Evolutionary conservation across 768 basidiomycete genomes (phyloP), one percentile per base, ranked within the genome.

Genomic region (Lactifluus echinatus): DNA sequence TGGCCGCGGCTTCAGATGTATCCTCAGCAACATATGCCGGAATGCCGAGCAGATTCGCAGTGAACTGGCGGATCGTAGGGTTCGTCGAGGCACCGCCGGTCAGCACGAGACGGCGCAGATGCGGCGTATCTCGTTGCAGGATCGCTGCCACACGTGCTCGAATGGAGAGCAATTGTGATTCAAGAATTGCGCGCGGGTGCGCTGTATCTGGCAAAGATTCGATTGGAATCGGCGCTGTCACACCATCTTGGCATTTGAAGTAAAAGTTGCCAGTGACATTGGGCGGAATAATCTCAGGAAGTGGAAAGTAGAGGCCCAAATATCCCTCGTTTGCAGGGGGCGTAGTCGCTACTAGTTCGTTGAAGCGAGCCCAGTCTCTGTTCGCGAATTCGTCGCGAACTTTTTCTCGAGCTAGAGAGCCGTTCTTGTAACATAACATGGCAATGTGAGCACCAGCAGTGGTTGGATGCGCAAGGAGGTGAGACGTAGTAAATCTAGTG

Each of bases 401-500:
- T 61, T 84, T 78, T 66, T 92, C 86, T 43, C 92, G 80, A 1
- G 88, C 85, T 8, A 93, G 77, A 0, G 88, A 86, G 21, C 89
- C 89, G 63, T 93, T 89, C 70, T 92, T 93, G 74, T 92, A 92
- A 69, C 90, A 93, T 10, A 94, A 79, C 91, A 95, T 95, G 31
- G 84, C 87, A 66, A 93, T 91, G 65, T 87, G 83, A 1, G 79
- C 82, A 36, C 77, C 73, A 3, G 71, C 66, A 19, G 75, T 73
- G 0, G 83, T 84, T 2, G 86, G 89, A 66, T 87, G 83, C 1
- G 85, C 77, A 56, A 87, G 80, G 19, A 86, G 76, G 70, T 87
- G 88, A 4, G 85, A 89, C 8, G 83, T 84, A 3, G 83, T 88
- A 67, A 86, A 79, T 59, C 87, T 74, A 68, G 80, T 79, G 3